Conservation (phyloP, 805 yeast genomes). For the Saccharomycopsis sp. region DNA sequence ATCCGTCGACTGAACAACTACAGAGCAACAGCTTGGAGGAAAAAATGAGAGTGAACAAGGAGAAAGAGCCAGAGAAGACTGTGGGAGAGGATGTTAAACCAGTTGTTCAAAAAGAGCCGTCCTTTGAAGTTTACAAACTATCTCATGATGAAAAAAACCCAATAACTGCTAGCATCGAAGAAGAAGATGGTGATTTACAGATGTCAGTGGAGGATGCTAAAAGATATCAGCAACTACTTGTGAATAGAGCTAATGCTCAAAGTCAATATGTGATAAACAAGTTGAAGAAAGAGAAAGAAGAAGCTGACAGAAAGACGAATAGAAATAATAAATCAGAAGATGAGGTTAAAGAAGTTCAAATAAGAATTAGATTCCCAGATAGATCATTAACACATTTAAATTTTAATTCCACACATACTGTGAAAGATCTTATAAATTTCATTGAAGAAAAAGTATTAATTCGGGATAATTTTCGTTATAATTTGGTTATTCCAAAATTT, state of each 20-base stretch:
- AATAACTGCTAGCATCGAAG: slow-evolving; percentile 5
- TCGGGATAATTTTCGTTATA: slow-evolving; percentile 17
- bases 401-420: slow-evolving; percentile 24
- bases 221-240: slow-evolving; percentile 29
- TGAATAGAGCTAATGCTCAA: slow-evolving; percentile 25
- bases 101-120: background rate
- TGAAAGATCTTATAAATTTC: slow-evolving; percentile 25
- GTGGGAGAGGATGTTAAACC: background rate
- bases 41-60: background rate
- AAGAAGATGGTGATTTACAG: slow-evolving; percentile 28
- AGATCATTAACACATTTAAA: slow-evolving; percentile 27
- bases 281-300: slow-evolving; percentile 9
- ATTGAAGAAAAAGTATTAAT: slow-evolving; percentile 23
- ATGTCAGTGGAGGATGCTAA: slow-evolving; percentile 31
- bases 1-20: no score
- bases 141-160: slow-evolving; percentile 6
- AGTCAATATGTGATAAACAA: slow-evolving; percentile 22
- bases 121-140: slow-evolving; percentile 7
- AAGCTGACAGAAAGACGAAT: slow-evolving; percentile 20
- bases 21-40: background rate
- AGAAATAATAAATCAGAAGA: slow-evolving; percentile 15
- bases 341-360: slow-evolving; percentile 23
- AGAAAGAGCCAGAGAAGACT: background rate
- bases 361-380: slow-evolving; percentile 32
- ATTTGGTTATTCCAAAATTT: slow-evolving; percentile 17